Percentiles rank a stretch among this genome's conserved stretches.
phyloP scores from a whole-genome alignment of 2,329 filamentous ascomycete genomes.

The Aspergillus niger region DNA sequence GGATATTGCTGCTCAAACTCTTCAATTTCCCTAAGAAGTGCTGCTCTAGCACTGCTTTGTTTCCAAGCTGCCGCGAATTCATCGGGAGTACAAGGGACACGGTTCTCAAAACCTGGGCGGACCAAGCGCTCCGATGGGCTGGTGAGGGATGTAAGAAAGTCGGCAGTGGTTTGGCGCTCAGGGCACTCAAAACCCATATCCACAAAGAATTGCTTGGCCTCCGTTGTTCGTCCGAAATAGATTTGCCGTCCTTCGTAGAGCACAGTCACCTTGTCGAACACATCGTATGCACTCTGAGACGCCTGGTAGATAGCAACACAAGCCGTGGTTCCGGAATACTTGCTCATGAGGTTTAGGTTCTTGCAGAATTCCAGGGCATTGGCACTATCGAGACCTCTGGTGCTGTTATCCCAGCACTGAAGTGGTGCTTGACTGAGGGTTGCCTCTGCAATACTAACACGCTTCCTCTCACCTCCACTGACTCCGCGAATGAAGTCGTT shows the following conservation, averaged over 20 bases:
- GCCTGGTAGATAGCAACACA: slow-evolving; percentile 55
- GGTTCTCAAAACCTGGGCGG: slow-evolving; percentile 59
- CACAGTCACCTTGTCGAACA: slow-evolving; percentile 69
- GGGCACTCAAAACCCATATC: slow-evolving; percentile 67
- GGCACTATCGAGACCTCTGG: slow-evolving; percentile 54
- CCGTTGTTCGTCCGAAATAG: slow-evolving; percentile 64
- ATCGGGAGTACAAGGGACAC: slow-evolving; percentile 65
- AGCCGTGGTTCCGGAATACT: slow-evolving; percentile 51
- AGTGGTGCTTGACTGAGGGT: slow-evolving; percentile 50
- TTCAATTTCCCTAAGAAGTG: slow-evolving; percentile 42
- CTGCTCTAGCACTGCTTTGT: slow-evolving; percentile 47
- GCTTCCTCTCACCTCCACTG: slow-evolving; percentile 62
- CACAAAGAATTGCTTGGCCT: slow-evolving; percentile 66
- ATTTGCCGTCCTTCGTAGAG: slow-evolving; percentile 73
- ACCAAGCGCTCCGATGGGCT: slow-evolving; percentile 60
- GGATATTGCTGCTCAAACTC: slow-evolving; percentile 32
- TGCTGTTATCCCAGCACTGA: slow-evolving; percentile 52
- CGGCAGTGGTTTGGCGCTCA: slow-evolving; percentile 64
- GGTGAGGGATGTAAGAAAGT: slow-evolving; percentile 69
- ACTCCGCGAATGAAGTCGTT: slow-evolving; percentile 63
- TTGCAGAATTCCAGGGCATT: slow-evolving; percentile 60
- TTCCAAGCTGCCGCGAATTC: slow-evolving; percentile 64
- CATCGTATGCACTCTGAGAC: slow-evolving; percentile 39
- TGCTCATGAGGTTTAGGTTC: slow-evolving; percentile 52
- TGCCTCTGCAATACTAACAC: slow-evolving; percentile 62